These are phyloP conservation scores for Zarea fungicola DNA, from an alignment of 2,329 filamentous ascomycete species.

Conservation along the genomic window DNA sequence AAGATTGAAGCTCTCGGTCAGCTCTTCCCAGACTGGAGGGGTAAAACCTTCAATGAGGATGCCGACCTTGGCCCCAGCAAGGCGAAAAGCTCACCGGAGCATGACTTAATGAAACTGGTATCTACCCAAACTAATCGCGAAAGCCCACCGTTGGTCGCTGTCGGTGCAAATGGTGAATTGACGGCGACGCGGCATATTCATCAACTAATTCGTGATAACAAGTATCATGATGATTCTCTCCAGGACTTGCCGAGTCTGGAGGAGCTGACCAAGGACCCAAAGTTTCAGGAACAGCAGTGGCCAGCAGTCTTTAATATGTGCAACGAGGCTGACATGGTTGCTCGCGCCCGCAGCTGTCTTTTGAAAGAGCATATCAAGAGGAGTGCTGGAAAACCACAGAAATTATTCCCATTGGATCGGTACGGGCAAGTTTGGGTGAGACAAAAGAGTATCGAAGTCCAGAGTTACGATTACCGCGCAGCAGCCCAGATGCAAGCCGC, in stretches of 20 bases:
- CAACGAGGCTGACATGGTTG: conserved; percentile 19
- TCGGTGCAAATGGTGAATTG: neutral
- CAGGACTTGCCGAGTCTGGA: conserved; percentile 24
- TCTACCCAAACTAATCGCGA: too few species aligned
- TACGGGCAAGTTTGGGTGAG: conserved; percentile 1
- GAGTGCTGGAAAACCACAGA: neutral
- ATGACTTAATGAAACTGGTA: too few species aligned
- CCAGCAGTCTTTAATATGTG: conserved; percentile 9
- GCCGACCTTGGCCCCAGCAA: conserved; percentile 20
- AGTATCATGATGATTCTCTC: conserved; percentile 25
- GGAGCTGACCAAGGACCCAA: conserved; percentile 13
- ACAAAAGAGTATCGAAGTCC: neutral
- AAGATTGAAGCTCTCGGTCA: conserved; percentile 16
- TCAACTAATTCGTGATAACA: conserved; percentile 14
- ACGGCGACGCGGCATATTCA: neutral
- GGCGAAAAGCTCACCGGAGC: too few species aligned
- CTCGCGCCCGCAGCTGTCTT: neutral
- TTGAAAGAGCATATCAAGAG: neutral
- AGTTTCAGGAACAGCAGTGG: neutral
- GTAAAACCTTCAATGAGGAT: conserved; percentile 24
- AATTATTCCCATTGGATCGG: neutral
- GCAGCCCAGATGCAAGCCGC: neutral
- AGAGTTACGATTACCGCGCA: neutral
- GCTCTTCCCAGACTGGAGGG: conserved; percentile 26
- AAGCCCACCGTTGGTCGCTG: neutral